A percentile compares a stretch with the other conserved stretches of the same genome.
Evolutionary conservation across 495 filamentous ascomycete species (phyloP).

Genomic region (Penicillium nucicola): DNA sequence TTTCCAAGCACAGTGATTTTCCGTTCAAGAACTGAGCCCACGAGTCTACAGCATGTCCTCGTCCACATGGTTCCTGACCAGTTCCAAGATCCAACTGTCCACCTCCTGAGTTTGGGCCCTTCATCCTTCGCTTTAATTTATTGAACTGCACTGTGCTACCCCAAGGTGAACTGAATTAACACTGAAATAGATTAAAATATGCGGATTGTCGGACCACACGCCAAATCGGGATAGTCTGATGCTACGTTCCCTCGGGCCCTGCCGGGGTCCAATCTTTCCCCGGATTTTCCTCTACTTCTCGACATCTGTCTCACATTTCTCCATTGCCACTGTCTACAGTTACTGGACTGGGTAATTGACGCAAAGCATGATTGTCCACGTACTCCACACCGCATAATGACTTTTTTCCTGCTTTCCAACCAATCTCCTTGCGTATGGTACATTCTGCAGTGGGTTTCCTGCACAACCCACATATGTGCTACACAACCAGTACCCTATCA

Average conservation of each 20-base stretch:
- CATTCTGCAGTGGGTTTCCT: not conserved
- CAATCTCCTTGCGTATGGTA: not conserved
- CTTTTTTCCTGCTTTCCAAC: not conserved
- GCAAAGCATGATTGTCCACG: not conserved
- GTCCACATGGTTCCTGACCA: not conserved
- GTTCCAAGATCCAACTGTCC: no score
- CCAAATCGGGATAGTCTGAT: slow-evolving; percentile 10
- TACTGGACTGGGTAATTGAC: no score
- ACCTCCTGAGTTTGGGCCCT: slow-evolving; percentile 4
- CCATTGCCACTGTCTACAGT: no score
- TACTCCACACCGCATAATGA: not conserved
- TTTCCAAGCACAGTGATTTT: not conserved
- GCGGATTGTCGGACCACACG: slow-evolving; percentile 1
- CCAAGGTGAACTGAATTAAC: slow-evolving; percentile 3
- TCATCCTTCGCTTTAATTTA: not conserved
- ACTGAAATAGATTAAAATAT: not conserved
- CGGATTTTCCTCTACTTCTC: slow-evolving; percentile 8
- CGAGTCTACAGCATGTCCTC: not conserved
- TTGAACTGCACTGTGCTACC: slow-evolving; percentile 1
- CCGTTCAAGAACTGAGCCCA: not conserved
- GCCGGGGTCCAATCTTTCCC: slow-evolving; percentile 8
- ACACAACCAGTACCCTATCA: not conserved
- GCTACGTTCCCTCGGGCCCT: slow-evolving; percentile 6
- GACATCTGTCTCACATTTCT: not conserved
- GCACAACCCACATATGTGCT: not conserved